Conservation (phyloP, 1,284 basidiomycete species). For the Cystobasidium slooffiae region DNA sequence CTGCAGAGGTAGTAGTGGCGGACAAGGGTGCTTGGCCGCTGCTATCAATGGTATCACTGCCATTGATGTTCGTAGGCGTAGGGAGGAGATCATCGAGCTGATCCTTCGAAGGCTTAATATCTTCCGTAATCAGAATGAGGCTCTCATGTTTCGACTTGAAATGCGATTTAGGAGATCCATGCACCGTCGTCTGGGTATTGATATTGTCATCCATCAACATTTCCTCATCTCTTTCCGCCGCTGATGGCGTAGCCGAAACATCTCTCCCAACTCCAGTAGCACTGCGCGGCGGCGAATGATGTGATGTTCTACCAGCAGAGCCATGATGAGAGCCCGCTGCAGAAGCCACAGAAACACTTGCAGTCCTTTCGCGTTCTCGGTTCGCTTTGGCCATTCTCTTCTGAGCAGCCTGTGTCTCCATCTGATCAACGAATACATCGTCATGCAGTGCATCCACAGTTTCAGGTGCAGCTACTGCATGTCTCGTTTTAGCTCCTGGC, state of each 20-base stretch:
- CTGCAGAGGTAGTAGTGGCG: not conserved
- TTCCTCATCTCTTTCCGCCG: slow-evolving; percentile 35
- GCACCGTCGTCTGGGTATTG: not conserved
- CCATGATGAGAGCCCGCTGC: slow-evolving; percentile 16
- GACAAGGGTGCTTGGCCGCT: not conserved
- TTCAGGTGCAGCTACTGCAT: slow-evolving; percentile 58
- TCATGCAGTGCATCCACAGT: slow-evolving; percentile 34
- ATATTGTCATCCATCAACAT: slow-evolving; percentile 26
- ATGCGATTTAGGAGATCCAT: not conserved
- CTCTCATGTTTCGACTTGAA: slow-evolving; percentile 2
- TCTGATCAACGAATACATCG: slow-evolving; percentile 41
- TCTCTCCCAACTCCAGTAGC: slow-evolving; percentile 17
- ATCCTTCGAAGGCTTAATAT: slow-evolving; percentile 34
- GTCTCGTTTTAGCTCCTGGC: slow-evolving; percentile 69
- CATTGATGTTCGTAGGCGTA: not conserved
- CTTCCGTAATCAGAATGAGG: slow-evolving; percentile 9
- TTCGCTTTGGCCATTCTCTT: slow-evolving; percentile 20
- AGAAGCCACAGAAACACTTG: slow-evolving; percentile 12
- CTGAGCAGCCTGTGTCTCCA: slow-evolving; percentile 39
- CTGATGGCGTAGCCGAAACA: slow-evolving; percentile 25
- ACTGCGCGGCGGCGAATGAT: not conserved
- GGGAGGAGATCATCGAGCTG: slow-evolving; percentile 7
- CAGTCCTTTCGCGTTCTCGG: slow-evolving; percentile 21
- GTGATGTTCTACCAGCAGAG: not conserved
- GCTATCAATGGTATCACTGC: not conserved